Conservation (phyloP, 2,329 filamentous ascomycete species). For the Hypoxylon sp. region DNA sequence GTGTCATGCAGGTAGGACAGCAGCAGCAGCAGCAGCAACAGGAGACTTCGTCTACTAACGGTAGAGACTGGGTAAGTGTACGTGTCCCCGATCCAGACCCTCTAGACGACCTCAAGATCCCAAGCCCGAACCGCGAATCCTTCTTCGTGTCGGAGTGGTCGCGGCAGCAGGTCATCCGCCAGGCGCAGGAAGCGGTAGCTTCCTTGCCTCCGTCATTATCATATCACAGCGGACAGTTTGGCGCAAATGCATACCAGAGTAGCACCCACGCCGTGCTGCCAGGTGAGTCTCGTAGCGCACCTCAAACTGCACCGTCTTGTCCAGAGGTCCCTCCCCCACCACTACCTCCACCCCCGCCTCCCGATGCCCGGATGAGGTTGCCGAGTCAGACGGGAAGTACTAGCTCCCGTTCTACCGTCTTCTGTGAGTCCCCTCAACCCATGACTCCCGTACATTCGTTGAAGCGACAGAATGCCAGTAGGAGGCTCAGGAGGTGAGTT, state of each 20-base stretch:
- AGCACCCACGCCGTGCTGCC: not conserved
- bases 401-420: not conserved
- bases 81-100: no score
- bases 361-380: conserved; percentile 23
- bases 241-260: not conserved
- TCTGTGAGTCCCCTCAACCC: not conserved
- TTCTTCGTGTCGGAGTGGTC: conserved; percentile 38
- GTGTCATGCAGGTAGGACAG: no score
- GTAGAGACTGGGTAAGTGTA: no score
- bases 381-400: conserved; percentile 31
- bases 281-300: not conserved
- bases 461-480: no score
- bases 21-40: no score
- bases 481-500: no score
- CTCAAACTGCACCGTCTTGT: not conserved
- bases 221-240: not conserved
- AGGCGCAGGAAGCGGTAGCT: not conserved
- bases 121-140: no score
- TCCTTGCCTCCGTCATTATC: not conserved
- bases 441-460: no score
- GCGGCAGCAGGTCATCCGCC: conserved; percentile 5
- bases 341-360: not conserved
- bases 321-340: conserved; percentile 8
- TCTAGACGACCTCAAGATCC: no score
- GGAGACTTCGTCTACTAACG: no score